Base-by-base conservation (phyloP, 495 filamentous ascomycete genomes). In the Daldinia childiae region DNA sequence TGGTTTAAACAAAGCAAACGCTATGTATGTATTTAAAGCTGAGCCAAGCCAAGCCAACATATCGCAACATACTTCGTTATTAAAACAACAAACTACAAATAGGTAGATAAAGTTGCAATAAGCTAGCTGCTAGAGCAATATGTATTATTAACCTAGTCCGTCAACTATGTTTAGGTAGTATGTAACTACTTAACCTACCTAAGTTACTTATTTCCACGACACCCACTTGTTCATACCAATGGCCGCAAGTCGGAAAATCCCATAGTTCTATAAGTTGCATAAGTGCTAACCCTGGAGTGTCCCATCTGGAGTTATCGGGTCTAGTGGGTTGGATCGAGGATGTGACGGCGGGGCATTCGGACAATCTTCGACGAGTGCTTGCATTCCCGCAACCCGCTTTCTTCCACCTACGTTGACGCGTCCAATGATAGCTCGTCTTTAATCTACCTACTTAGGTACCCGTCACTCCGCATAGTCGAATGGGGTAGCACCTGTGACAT, bases 301-400 rank as follows among this genome's bases (percentile, higher is more conserved):
- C 27, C 58, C 58, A 66, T 65, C 66, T 66, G 58, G 66, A 69
- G 66, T 69, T 73, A 73, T 73, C 70, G 70, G 70, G 64, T 32
- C 66, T 66, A 66, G 66, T 58, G 71, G 58, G 66, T 59, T 63
- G 70, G 64, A 73, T 69, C 70, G 70, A 43, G 71, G 66, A 69
- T 73, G 71, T 66, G 71, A 73, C 66, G 62, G 66, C 66, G 66
- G 71, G 66, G 71, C 66, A 57, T 51, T 73, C 71, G 71, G 71
- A 69, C 71, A 73, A 73, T 69, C 71, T 73, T 55, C 45, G 26
- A 69, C 66, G 58, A 66, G 51, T 45, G 66, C 71, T 73, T 73
- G 71, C 71, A 69, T 66, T 73, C 66, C 71, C 71, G 71, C 71
- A 73, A 69, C 71, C 71, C 70, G 65, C 70, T 69, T 62, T 58